Evolutionary conservation across 495 filamentous ascomycete genomes (phyloP).

Genomic region (Penicillium riverlandense): DNA sequence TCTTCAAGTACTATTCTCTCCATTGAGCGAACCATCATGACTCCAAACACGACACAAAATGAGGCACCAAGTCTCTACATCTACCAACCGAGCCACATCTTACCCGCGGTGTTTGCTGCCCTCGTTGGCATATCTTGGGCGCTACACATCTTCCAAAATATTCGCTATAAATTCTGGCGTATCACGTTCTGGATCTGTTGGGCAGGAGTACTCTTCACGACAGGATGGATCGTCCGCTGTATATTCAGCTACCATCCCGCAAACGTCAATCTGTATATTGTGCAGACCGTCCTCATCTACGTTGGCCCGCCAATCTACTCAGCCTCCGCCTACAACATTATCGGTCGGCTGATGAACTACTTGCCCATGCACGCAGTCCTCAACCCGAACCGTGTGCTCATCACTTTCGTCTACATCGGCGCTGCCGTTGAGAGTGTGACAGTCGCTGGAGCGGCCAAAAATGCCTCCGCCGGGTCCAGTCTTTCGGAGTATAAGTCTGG

Average conservation of each 20-base stretch:
- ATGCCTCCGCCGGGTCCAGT: slow-evolving; percentile 16
- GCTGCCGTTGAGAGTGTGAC: slow-evolving; percentile 29
- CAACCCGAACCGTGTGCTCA: slow-evolving; percentile 29
- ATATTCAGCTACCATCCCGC: slow-evolving; percentile 27
- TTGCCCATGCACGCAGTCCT: slow-evolving; percentile 35
- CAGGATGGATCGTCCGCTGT: slow-evolving; percentile 35
- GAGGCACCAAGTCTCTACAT: slow-evolving; percentile 10
- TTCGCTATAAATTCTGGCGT: slow-evolving; percentile 33
- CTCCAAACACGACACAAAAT: neutral
- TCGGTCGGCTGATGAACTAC: slow-evolving; percentile 47
- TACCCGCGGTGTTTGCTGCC: slow-evolving; percentile 32
- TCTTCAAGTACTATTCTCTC: neutral
- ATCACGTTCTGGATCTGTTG: slow-evolving; percentile 39
- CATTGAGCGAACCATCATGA: slow-evolving; percentile 1
- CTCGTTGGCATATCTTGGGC: slow-evolving; percentile 26
- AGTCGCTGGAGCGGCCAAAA: slow-evolving; percentile 30
- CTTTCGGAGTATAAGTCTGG: slow-evolving; percentile 15
- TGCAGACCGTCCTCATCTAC: slow-evolving; percentile 44
- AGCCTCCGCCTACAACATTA: slow-evolving; percentile 51
- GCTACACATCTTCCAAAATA: slow-evolving; percentile 34
- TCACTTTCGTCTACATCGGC: slow-evolving; percentile 28
- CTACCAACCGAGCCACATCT: slow-evolving; percentile 31
- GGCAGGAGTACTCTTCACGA: slow-evolving; percentile 30
- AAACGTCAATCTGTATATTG: slow-evolving; percentile 39
- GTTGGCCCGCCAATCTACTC: slow-evolving; percentile 48